These are phyloP conservation scores for Fusarium burgessii DNA, from an alignment of 2,329 filamentous ascomycete species.

Conservation along the genomic window DNA sequence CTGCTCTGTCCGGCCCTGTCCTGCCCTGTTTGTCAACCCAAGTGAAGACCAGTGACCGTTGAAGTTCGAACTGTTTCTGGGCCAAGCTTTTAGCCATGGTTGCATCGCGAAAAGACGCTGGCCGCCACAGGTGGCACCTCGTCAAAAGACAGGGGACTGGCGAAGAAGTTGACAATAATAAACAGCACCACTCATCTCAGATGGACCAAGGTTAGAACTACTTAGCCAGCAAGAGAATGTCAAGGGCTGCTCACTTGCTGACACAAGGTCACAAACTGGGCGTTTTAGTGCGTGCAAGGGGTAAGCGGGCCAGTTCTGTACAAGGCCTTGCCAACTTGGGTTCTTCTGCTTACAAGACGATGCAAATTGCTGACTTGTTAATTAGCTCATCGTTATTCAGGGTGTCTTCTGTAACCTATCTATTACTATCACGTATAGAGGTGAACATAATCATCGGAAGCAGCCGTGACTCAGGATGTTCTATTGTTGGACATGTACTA, in stretches of 20 bases:
- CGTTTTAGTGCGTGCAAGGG: conserved; percentile 25
- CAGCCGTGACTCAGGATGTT: not conserved
- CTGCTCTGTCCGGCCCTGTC: not conserved
- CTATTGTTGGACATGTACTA: conserved; percentile 13
- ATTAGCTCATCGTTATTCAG: conserved; percentile 1
- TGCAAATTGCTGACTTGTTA: conserved; percentile 16
- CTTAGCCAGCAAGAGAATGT: conserved; percentile 29
- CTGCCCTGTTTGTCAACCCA: not conserved
- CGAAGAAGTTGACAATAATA: conserved; percentile 41
- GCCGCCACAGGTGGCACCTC: conserved; percentile 27
- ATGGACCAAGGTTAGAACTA: conserved; percentile 4
- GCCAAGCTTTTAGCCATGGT: conserved; percentile 22
- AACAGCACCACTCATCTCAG: conserved; percentile 16
- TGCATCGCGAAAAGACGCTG: conserved; percentile 9
- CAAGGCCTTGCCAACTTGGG: conserved; percentile 12
- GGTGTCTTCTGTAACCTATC: not conserved
- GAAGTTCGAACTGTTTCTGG: conserved; percentile 8
- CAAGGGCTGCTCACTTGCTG: conserved; percentile 34
- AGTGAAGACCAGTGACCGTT: conserved; percentile 1
- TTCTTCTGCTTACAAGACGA: conserved; percentile 21
- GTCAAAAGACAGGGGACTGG: conserved; percentile 18
- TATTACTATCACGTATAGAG: not conserved
- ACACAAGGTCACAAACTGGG: conserved; percentile 40
- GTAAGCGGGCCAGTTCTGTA: conserved; percentile 30
- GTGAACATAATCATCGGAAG: not conserved